Percentiles rank a stretch among this genome's conserved stretches.
phyloP scores from a whole-genome alignment of 352 stramenopile species.

The Pythium aphanidermatum region DNA sequence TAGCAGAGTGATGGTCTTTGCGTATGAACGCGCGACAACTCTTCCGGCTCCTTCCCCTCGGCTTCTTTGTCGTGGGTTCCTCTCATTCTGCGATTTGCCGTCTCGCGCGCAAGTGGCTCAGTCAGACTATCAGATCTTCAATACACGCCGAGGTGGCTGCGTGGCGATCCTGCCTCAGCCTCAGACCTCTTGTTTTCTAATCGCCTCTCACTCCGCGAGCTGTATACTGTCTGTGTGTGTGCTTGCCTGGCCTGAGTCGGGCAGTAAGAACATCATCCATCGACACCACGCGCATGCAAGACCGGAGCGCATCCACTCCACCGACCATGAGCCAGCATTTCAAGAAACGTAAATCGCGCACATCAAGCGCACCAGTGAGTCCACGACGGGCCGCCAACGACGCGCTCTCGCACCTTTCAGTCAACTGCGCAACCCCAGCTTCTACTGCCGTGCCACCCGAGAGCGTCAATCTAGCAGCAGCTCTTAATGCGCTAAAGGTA shows the following conservation, averaged over 20 bases:
- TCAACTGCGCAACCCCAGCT: conserved; percentile 13
- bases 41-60: conserved; percentile 18
- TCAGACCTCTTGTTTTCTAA: no score
- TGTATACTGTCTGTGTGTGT: conserved; percentile 1
- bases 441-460: conserved; percentile 17
- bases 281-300: conserved; percentile 4
- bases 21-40: conserved; percentile 14
- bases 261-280: neutral
- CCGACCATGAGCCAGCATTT: conserved; percentile 52
- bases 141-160: no score
- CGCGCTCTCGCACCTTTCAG: no score
- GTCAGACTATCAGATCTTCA: no score
- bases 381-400: conserved; percentile 9
- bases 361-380: conserved; percentile 16
- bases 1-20: conserved; percentile 15
- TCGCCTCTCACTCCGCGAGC: no score
- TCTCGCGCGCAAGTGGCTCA: conserved; percentile 18
- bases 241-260: neutral
- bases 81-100: conserved; percentile 28
- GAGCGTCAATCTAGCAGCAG: conserved; percentile 42
- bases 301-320: neutral
- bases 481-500: conserved; percentile 63
- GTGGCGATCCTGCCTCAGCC: no score
- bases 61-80: no score
- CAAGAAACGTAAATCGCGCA: conserved; percentile 63